A percentile compares a stretch with the other conserved stretches of the same genome.
phyloP scores from a whole-genome alignment of 257 asterid genomes.

The Fraxinus quadrangulata region DNA sequence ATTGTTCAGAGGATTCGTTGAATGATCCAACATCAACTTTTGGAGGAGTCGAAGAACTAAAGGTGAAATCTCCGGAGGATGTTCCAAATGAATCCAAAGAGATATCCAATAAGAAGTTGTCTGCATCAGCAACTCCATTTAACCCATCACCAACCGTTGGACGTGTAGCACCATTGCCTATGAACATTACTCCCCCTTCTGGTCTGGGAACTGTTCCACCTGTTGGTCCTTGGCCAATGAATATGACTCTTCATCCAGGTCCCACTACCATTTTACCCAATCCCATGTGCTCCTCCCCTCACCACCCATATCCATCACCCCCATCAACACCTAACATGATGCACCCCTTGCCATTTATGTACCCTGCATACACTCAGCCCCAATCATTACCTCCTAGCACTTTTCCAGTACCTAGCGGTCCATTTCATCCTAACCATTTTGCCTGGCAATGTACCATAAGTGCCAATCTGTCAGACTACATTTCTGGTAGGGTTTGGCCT shows the following conservation, averaged over 20 bases:
- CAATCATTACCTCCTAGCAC: slow-evolving; percentile 63
- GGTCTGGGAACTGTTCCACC: slow-evolving; percentile 66
- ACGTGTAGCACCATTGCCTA: slow-evolving; percentile 65
- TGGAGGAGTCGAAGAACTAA: slow-evolving; percentile 52
- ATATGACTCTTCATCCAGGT: slow-evolving; percentile 85
- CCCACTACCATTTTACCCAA: slow-evolving; percentile 64
- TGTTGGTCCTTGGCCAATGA: slow-evolving; percentile 82
- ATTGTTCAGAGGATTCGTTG: slow-evolving; percentile 39
- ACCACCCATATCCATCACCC: slow-evolving; percentile 87
- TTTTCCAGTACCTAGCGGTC: slow-evolving; percentile 63
- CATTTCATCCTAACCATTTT: slow-evolving; percentile 71
- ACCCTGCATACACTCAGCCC: slow-evolving; percentile 79
- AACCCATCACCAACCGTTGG: slow-evolving; percentile 70
- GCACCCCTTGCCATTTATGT: slow-evolving; percentile 82
- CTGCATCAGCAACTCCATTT: slow-evolving; percentile 97
- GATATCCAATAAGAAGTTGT: slow-evolving; percentile 67
- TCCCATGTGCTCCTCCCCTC: slow-evolving; percentile 78
- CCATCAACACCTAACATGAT: slow-evolving; percentile 88
- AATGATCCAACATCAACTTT: slow-evolving; percentile 36
- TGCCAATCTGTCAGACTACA: slow-evolving; percentile 58
- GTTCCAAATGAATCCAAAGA: slow-evolving; percentile 59
- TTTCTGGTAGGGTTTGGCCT: slow-evolving; percentile 75
- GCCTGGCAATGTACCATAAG: slow-evolving; percentile 79
- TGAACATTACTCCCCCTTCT: slow-evolving; percentile 58
- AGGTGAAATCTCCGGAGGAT: slow-evolving; percentile 37